Base-by-base conservation (phyloP, 2,329 filamentous ascomycete species). In the Nannizzia gypsea region DNA sequence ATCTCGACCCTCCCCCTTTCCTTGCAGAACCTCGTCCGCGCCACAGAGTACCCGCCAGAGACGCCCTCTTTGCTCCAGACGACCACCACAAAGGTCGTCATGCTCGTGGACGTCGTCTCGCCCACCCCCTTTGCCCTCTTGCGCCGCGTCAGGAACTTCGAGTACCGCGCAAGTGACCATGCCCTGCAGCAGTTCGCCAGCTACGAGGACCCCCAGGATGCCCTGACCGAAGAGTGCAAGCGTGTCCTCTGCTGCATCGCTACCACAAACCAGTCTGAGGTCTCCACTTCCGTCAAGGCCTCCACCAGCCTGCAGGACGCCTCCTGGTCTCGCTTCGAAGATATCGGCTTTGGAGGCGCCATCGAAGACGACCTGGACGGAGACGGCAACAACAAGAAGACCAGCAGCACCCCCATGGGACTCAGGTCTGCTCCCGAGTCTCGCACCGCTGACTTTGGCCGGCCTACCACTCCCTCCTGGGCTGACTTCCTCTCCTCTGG, bases 401-500 rank as follows among this genome's bases (percentile, higher is more conserved):
- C 71, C 17, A 70, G 73, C 57, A 83, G 82, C 20, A 72, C 95
- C 40, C 54, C 54, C 4, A 20, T 38, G 13, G 48, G 22, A 26
- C 22, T 52, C 3, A 52, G 48, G 15, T 82, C 81, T 13, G 83
- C 83, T 4, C 84, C 90, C 15, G 81, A 82, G 4, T 89, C 89
- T 8, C 82, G 82, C 57, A 80, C 74, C n/a, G 80, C 80, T 48
- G 83, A 86, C 61, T 74, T 87, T 52, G 90, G 83, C 38, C 83
- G 93, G 61, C 93, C 93, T 1, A 97, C 90, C 0, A 99, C 93
- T 0, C 93, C 93, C 0, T 97, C 93, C 0, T 99, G 93, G 93
- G 93, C 93, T 2, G 93, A 99, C 71, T 99, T 99, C 71, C 80
- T 99, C 61, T 96, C 90, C 0, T 90, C 90, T 46, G 93, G 93